These are phyloP conservation scores for Leccinum variicolor DNA, from an alignment of 768 basidiomycete species.

Conservation along the genomic window DNA sequence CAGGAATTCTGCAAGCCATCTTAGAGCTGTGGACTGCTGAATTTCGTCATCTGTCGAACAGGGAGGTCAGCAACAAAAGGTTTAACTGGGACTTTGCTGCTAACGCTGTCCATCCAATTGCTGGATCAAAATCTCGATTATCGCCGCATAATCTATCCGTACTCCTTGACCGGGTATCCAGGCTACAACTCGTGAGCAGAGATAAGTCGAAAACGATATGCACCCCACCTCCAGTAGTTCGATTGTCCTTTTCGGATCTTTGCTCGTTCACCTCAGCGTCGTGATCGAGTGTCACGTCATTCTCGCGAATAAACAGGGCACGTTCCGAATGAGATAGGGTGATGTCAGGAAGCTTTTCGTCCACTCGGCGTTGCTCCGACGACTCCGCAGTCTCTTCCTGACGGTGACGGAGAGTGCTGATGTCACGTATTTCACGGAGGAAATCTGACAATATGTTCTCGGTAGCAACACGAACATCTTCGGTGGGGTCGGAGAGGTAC, in stretches of 20 bases:
- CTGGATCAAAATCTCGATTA: slow-evolving; percentile 88
- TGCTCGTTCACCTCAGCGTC: slow-evolving; percentile 44
- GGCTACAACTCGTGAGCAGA: slow-evolving; percentile 37
- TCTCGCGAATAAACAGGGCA: slow-evolving; percentile 50
- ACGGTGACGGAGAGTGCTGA: slow-evolving; percentile 70
- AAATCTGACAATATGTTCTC: slow-evolving; percentile 89
- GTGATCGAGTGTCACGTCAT: slow-evolving; percentile 37
- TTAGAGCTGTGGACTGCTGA: slow-evolving; percentile 90
- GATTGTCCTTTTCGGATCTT: slow-evolving; percentile 45
- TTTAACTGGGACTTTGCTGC: slow-evolving; percentile 26
- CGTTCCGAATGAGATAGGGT: slow-evolving; percentile 56
- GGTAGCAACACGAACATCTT: slow-evolving; percentile 89
- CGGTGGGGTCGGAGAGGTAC: slow-evolving; percentile 93
- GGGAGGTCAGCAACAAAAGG: background rate
- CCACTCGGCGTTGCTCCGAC: slow-evolving; percentile 37
- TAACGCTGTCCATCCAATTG: slow-evolving; percentile 83
- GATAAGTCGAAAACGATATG: background rate
- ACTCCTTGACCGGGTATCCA: slow-evolving; percentile 97
- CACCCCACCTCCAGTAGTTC: slow-evolving; percentile 61
- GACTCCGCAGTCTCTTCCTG: slow-evolving; percentile 51
- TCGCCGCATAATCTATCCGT: slow-evolving; percentile 83
- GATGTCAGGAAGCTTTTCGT: slow-evolving; percentile 58
- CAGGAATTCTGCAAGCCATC: slow-evolving; percentile 91
- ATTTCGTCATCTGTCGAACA: slow-evolving; percentile 72
- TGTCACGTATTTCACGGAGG: slow-evolving; percentile 84